Base-by-base conservation (phyloP, 2,329 filamentous ascomycete genomes). In the Ceratocystis papillata region DNA sequence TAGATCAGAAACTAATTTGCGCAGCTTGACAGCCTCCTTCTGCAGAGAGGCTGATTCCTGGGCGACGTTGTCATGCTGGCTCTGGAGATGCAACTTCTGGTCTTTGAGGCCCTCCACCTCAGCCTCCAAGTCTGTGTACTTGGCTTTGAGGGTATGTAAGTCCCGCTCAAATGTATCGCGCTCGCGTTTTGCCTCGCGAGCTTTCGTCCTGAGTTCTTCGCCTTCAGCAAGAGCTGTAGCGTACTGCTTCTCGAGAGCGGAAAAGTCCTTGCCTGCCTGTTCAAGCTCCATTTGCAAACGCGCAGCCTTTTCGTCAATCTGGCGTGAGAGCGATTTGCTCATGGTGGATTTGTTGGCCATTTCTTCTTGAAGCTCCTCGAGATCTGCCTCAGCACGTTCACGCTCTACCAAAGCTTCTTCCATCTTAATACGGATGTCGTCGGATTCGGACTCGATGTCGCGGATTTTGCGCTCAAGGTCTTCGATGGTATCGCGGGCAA, bases 311-410 rank as follows among this genome's bases (percentile, higher is more conserved):
- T 89, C 87, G 71, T 92, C 87, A 20, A 90, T 80, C 74, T 92
- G 88, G 41, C 87, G 83, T 64, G 84, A 88, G 7, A 90, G 79
- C 1, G 87, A 87, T 72, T 88, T 90, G 12, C 87, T 88, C 64
- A 84, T 84, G 46, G 90, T 81, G 0, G 88, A 92, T 71, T 90
- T 91, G 75, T 92, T 87, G 25, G 87, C 82, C 81, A 91, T 84
- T 71, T 91, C 88, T 65, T 89, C 87, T 69, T 89, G 87, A 28
- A 91, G 78, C 71, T 87, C 84, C 70, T 85, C 80, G 17, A 87
- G 76, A 67, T 87, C 80, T 5, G 75, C 76, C 70, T 85, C 81
- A 1, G 84, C 84, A 37, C 80, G 79, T 25, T 83, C 77, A 70
- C 82, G 83, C 66, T 85, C 79, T 1, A 76, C 72, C 6, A 79